A percentile compares a stretch with the other conserved stretches of the same genome.
phyloP scores from a whole-genome alignment of 1,284 basidiomycete genomes.

The Cryptococcus sp. region DNA sequence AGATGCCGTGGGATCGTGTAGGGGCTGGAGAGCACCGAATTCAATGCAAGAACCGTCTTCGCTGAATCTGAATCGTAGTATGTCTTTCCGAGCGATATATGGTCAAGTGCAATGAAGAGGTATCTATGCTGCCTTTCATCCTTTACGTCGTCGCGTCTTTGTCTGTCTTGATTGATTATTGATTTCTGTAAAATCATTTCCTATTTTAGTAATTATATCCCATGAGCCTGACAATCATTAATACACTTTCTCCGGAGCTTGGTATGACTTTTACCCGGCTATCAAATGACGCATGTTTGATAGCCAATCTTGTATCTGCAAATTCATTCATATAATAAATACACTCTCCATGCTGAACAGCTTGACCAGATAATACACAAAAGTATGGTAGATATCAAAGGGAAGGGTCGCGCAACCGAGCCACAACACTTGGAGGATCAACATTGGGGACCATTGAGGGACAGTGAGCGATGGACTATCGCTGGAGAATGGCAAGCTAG shows the following conservation, averaged over 20 bases:
- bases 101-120: no score
- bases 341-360: neutral
- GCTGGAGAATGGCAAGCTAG: constrained; percentile 32
- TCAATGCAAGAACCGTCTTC: no score
- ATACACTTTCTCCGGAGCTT: neutral
- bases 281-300: neutral
- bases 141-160: no score
- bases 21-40: no score
- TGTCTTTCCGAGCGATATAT: no score
- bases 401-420: neutral
- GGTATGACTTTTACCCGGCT: neutral
- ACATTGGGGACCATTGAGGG: constrained; percentile 13
- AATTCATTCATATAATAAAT: neutral
- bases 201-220: neutral
- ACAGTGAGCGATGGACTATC: constrained; percentile 24
- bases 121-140: no score
- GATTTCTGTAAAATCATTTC: neutral
- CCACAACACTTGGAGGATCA: neutral
- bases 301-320: neutral
- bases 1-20: no score
- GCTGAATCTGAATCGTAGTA: no score
- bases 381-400: neutral
- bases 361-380: neutral
- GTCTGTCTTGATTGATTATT: no score
- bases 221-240: neutral